Conservation (phyloP, 306 rosid species). For the Cucumis hystrix region DNA sequence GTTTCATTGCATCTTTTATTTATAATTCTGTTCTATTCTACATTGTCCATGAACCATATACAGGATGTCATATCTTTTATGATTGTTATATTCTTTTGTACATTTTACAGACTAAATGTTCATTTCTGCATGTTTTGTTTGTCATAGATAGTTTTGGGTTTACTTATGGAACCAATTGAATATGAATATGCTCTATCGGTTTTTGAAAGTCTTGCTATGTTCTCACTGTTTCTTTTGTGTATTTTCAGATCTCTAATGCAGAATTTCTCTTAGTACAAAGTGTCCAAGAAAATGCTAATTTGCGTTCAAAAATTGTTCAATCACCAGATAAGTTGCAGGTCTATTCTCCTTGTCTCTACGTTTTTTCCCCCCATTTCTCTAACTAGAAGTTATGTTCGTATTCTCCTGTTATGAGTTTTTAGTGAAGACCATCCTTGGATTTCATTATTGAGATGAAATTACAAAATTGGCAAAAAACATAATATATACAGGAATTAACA, state of each 20-base stretch:
- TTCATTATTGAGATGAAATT: neutral
- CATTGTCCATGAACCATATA: neutral
- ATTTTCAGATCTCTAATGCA: slow-evolving; percentile 55
- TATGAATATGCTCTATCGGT: neutral
- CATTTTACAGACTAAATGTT: neutral
- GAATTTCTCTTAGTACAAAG: slow-evolving; percentile 54
- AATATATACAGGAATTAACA: neutral
- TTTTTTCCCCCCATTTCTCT: neutral
- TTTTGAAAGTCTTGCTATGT: neutral
- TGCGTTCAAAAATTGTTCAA: slow-evolving; percentile 65
- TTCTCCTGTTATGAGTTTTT: neutral
- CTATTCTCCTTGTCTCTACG: neutral
- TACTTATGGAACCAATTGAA: neutral
- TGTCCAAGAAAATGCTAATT: slow-evolving; percentile 67
- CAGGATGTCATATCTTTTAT: neutral
- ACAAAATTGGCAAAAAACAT: neutral
- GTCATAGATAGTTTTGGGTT: neutral
- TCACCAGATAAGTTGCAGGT: slow-evolving; percentile 95
- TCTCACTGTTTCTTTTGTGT: neutral
- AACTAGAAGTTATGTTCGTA: neutral
- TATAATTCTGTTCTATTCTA: neutral
- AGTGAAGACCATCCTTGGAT: neutral
- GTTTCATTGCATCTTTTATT: too few relatives aligned
- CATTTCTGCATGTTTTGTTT: neutral
- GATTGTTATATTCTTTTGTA: neutral